Percentiles rank a stretch among this genome's conserved stretches.
These are phyloP conservation scores for Acephala macrosclerotiorum DNA, from an alignment of 2,329 filamentous ascomycete genomes.

Conservation along the genomic window DNA sequence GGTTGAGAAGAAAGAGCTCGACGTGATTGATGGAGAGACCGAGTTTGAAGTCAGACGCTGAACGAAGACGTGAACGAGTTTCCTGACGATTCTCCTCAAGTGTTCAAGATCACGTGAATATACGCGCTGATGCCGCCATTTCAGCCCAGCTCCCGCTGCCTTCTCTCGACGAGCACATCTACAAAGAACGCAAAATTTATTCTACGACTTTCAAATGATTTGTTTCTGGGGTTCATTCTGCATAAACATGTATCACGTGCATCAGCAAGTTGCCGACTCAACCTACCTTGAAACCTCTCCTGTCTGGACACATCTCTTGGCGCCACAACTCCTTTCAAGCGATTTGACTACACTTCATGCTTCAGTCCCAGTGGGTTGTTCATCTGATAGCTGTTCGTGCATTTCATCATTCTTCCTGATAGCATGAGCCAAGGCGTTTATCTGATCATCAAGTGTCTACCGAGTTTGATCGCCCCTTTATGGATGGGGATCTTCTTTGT, in stretches of 20 bases:
- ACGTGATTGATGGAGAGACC: constrained; percentile 70
- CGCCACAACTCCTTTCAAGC: constrained; percentile 9
- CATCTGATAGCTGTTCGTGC: constrained; percentile 19
- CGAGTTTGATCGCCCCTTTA: constrained; percentile 13
- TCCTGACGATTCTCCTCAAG: no score
- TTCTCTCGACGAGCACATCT: background rate
- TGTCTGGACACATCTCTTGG: constrained; percentile 2
- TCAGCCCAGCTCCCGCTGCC: background rate
- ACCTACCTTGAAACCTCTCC: background rate
- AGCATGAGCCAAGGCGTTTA: constrained; percentile 13
- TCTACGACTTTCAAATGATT: background rate
- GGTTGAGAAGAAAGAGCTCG: constrained; percentile 73
- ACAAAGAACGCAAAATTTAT: background rate
- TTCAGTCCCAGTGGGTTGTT: constrained; percentile 6
- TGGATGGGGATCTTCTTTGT: constrained; percentile 8
- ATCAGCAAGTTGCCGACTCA: background rate
- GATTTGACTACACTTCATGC: background rate
- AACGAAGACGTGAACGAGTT: background rate
- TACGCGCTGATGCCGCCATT: no score
- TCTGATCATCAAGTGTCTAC: background rate
- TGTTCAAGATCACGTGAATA: background rate
- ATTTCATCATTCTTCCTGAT: constrained; percentile 13
- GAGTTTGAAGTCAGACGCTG: constrained; percentile 61
- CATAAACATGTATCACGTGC: background rate
- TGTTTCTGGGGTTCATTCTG: background rate